phyloP scores from a whole-genome alignment of 2,329 filamentous ascomycete species.

The Acrodontium crateriforme region DNA sequence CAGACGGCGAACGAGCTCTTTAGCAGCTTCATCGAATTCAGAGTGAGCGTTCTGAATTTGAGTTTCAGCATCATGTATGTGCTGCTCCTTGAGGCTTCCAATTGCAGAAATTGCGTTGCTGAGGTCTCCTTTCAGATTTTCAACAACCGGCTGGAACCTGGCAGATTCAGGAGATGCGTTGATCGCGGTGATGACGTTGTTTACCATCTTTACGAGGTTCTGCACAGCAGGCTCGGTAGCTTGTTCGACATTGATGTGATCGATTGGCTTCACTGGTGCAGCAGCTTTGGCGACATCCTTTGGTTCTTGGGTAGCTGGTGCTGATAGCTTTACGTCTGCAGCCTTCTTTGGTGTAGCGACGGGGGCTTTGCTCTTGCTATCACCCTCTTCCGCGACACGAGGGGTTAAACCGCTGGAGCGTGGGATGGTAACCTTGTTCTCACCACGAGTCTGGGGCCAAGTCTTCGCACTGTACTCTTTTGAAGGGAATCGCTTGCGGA shows the following conservation, averaged over 20 bases:
- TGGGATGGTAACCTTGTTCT: slow-evolving; percentile 66
- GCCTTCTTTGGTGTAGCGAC: slow-evolving; percentile 9
- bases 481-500: slow-evolving; percentile 67
- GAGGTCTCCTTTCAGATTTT: slow-evolving; percentile 75
- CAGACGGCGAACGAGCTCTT: slow-evolving; percentile 75
- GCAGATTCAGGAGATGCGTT: slow-evolving; percentile 70
- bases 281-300: slow-evolving; percentile 6
- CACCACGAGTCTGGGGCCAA: slow-evolving; percentile 37
- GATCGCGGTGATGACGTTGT: slow-evolving; percentile 86
- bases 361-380: slow-evolving; percentile 22
- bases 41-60: slow-evolving; percentile 57
- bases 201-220: slow-evolving; percentile 86
- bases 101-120: slow-evolving; percentile 68
- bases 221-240: slow-evolving; percentile 80
- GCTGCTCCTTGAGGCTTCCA: slow-evolving; percentile 53
- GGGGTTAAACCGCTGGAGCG: slow-evolving; percentile 76
- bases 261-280: slow-evolving; percentile 39
- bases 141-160: slow-evolving; percentile 65
- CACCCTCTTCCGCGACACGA: slow-evolving; percentile 52
- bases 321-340: slow-evolving; percentile 13
- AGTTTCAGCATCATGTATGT: slow-evolving; percentile 56
- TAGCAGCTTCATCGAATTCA: slow-evolving; percentile 77
- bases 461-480: slow-evolving; percentile 28
- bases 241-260: slow-evolving; percentile 60
- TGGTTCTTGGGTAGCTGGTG: neutral